Conservation (phyloP, 495 filamentous ascomycete genomes). For the Lasiosphaeria ovina region DNA sequence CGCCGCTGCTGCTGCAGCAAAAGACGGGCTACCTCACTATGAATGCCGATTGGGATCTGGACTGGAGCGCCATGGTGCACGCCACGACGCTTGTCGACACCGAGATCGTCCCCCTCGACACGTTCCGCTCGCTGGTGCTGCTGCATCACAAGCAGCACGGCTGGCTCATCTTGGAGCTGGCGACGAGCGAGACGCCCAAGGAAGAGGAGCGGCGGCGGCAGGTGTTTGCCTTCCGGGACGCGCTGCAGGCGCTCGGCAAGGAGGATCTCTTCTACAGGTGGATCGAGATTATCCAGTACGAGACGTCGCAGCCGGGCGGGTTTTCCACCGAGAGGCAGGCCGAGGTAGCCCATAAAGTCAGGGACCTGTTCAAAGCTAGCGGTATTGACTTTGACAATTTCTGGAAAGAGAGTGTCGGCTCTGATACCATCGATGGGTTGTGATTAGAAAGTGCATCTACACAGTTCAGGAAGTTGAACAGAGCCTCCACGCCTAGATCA, state of each 20-base stretch:
- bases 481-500: too few relatives aligned
- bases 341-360: slow-evolving; percentile 60
- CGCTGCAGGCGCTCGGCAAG: slow-evolving; percentile 67
- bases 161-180: slow-evolving; percentile 60
- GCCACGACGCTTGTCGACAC: slow-evolving; percentile 64
- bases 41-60: slow-evolving; percentile 76
- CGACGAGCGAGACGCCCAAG: slow-evolving; percentile 50
- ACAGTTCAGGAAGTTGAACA: too few relatives aligned
- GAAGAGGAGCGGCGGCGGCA: slow-evolving; percentile 58
- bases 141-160: slow-evolving; percentile 61
- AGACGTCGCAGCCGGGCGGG: slow-evolving; percentile 68
- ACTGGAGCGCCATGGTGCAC: slow-evolving; percentile 70
- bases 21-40: slow-evolving; percentile 81
- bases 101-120: slow-evolving; percentile 51
- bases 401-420: slow-evolving; percentile 67
- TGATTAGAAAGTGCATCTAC: slow-evolving; percentile 2
- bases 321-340: slow-evolving; percentile 68
- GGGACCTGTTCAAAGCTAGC: slow-evolving; percentile 64
- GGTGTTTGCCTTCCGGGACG: slow-evolving; percentile 69
- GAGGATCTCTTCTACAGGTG: slow-evolving; percentile 81
- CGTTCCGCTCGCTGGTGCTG: slow-evolving; percentile 64
- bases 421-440: slow-evolving; percentile 44
- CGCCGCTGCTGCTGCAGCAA: slow-evolving; percentile 54
- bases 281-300: slow-evolving; percentile 82
- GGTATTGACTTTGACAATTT: slow-evolving; percentile 76